Evolutionary conservation across 2,329 filamentous ascomycete species (phyloP).

Genomic region (Annulohypoxylon truncatum): DNA sequence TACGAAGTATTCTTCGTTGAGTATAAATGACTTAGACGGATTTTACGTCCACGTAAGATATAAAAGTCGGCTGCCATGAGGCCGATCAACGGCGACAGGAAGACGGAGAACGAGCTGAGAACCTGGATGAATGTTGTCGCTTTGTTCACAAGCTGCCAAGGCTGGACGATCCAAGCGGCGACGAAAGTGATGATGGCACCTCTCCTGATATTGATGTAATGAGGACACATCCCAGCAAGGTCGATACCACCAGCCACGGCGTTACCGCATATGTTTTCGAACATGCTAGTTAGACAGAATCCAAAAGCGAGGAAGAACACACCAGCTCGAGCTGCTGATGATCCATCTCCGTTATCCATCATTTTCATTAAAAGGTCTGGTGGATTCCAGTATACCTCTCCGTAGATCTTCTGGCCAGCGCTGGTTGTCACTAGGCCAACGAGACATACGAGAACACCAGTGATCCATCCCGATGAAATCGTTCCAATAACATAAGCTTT

Average conservation of each 20-base stretch:
- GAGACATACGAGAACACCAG: conserved; percentile 55
- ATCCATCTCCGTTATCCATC: conserved; percentile 58
- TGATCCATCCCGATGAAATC: conserved; percentile 54
- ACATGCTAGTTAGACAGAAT: conserved; percentile 56
- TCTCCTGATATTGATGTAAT: conserved; percentile 49
- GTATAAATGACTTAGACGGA: conserved; percentile 53
- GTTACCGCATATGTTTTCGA: conserved; percentile 56
- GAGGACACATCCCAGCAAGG: conserved; percentile 48
- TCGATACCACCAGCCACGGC: conserved; percentile 49
- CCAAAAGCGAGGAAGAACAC: conserved; percentile 49
- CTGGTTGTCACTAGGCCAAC: conserved; percentile 57
- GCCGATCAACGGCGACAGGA: conserved; percentile 53
- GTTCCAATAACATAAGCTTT: conserved; percentile 55
- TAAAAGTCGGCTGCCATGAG: conserved; percentile 54
- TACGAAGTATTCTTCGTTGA: conserved; percentile 52
- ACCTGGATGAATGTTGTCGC: conserved; percentile 48
- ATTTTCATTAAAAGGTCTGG: conserved; percentile 58
- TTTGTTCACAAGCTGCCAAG: conserved; percentile 50
- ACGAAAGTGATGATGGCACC: conserved; percentile 49
- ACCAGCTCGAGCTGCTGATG: conserved; percentile 46
- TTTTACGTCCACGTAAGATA: conserved; percentile 49
- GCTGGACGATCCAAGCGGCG: conserved; percentile 48
- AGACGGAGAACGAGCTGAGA: conserved; percentile 55
- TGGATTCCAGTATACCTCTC: conserved; percentile 60
- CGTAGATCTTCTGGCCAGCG: conserved; percentile 58